phyloP scores from a whole-genome alignment of 140 eudicot species.

The Cichorium intybus region DNA sequence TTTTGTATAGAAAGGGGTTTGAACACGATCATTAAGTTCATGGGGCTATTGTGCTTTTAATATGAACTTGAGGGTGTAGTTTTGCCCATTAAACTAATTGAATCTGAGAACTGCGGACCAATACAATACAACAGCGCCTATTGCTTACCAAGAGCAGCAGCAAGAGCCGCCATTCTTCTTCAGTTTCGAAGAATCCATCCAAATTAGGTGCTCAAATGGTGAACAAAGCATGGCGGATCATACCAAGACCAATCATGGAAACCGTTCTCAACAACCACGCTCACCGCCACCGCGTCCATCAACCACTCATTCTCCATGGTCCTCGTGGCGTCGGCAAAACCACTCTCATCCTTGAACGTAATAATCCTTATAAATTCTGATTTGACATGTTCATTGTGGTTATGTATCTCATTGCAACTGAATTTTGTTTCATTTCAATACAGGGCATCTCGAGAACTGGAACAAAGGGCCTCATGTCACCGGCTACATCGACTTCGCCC shows the following conservation, averaged over 20 bases:
- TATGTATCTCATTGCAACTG: not conserved
- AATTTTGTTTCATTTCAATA: not conserved
- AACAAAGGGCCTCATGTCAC: conserved; percentile 79
- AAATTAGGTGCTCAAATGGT: conserved; percentile 34
- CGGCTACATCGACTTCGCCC: conserved; percentile 78
- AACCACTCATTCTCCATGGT: conserved; percentile 92
- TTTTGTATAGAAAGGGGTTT: not conserved
- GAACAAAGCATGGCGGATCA: conserved; percentile 70
- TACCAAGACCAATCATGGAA: conserved; percentile 79
- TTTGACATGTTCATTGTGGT: not conserved
- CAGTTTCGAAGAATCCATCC: not conserved
- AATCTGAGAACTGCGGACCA: not conserved
- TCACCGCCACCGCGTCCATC: conserved; percentile 86
- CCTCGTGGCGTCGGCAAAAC: conserved; percentile 99
- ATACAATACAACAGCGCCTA: not conserved
- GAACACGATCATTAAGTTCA: not conserved
- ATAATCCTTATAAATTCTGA: not conserved
- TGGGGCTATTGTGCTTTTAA: not conserved
- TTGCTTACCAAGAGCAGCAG: conserved; percentile 1
- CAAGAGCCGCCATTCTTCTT: conserved; percentile 20
- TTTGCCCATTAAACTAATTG: conserved; percentile 4
- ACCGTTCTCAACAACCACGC: conserved; percentile 86
- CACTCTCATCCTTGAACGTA: conserved; percentile 90
- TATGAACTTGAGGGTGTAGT: conserved; percentile 2
- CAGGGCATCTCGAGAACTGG: conserved; percentile 81